Conservation (phyloP, 768 basidiomycete species). For the Jaapia argillacea region DNA sequence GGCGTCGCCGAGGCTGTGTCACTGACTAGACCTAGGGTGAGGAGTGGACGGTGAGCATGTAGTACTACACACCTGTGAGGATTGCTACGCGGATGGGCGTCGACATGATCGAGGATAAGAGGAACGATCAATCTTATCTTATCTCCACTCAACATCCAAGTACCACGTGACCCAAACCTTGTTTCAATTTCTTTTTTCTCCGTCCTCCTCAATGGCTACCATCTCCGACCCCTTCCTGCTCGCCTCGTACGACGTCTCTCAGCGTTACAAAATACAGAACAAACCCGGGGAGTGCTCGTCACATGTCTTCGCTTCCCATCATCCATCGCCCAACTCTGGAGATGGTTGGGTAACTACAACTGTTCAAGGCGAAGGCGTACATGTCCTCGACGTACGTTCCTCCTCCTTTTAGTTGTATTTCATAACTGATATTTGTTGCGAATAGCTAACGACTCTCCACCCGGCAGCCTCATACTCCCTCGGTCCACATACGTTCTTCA, state of each 20-base stretch:
- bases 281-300: neutral
- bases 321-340: constrained; percentile 1
- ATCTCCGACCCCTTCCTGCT: neutral
- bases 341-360: constrained; percentile 10
- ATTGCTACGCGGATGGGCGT: constrained; percentile 15
- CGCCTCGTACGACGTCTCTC: constrained; percentile 1
- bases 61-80: constrained; percentile 15
- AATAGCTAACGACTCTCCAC: too few relatives aligned
- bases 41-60: neutral
- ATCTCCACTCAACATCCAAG: neutral
- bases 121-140: neutral
- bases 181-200: neutral
- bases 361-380: constrained; percentile 14
- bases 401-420: too few relatives aligned
- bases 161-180: neutral
- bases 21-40: constrained; percentile 38
- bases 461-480: too few relatives aligned
- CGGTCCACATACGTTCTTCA: neutral
- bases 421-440: too few relatives aligned
- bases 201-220: neutral
- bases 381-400: constrained; percentile 11
- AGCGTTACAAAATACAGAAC: constrained; percentile 2
- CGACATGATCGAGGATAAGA: neutral
- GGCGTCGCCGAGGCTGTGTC: constrained; percentile 50
- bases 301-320: too few relatives aligned